Evolutionary conservation across 441 rosid genomes (phyloP).

Genomic region (Aquilaria agallochum): DNA sequence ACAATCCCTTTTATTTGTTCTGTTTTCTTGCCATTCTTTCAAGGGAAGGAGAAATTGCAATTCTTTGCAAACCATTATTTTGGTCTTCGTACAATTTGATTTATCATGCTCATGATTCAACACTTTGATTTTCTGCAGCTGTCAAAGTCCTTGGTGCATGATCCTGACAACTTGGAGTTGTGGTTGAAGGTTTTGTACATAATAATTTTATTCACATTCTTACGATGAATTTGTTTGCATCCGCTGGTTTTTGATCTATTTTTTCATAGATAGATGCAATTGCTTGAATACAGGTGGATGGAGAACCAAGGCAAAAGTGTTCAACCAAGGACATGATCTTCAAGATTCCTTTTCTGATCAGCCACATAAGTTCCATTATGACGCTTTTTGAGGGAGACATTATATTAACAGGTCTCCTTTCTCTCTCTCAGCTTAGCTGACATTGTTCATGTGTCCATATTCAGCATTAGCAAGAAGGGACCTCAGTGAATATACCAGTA

Average conservation of each 20-base stretch:
- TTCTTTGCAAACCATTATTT: no score
- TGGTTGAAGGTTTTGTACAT: conserved; percentile 72
- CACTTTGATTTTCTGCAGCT: conserved; percentile 33
- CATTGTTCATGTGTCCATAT: no score
- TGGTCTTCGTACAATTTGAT: no score
- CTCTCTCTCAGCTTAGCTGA: neutral
- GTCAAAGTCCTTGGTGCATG: conserved; percentile 53
- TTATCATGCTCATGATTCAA: no score
- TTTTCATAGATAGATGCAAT: conserved; percentile 11
- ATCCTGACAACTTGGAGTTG: conserved; percentile 81
- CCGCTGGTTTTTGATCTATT: neutral
- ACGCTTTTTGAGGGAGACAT: conserved; percentile 90
- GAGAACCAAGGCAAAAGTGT: conserved; percentile 76
- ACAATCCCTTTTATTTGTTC: neutral
- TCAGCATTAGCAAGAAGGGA: no score
- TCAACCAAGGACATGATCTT: conserved; percentile 89
- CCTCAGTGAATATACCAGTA: no score
- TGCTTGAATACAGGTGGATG: conserved; percentile 56
- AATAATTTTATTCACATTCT: conserved; percentile 2
- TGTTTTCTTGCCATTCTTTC: neutral
- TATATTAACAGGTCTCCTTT: conserved; percentile 66
- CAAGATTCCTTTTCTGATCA: conserved; percentile 77
- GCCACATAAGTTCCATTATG: conserved; percentile 91
- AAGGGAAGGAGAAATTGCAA: neutral
- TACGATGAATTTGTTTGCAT: neutral